Percentiles rank a stretch among this genome's conserved stretches.
phyloP scores from a whole-genome alignment of 2,329 filamentous ascomycete species.

The Harringtonia aguacate region DNA sequence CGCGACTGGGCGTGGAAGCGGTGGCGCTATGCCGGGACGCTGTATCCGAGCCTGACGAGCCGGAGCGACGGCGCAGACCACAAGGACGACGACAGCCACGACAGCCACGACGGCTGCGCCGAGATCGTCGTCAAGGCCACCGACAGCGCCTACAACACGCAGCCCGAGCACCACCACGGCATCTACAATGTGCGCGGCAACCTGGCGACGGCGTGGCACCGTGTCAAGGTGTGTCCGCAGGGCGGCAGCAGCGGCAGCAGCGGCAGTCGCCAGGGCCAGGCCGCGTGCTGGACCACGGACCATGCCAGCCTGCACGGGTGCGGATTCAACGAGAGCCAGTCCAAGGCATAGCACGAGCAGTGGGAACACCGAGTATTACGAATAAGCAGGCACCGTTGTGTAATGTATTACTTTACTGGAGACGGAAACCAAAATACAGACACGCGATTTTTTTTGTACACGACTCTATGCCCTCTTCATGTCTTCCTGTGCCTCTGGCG shows the following conservation, averaged over 20 bases:
- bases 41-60: conserved; percentile 18
- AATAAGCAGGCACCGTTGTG: no score
- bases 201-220: conserved; percentile 57
- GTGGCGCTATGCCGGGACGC: conserved; percentile 45
- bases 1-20: conserved; percentile 52
- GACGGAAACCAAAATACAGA: no score
- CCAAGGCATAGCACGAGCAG: background rate
- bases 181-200: conserved; percentile 57
- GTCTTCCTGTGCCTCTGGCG: no score
- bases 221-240: conserved; percentile 28
- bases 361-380: background rate
- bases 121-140: conserved; percentile 54
- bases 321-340: conserved; percentile 7
- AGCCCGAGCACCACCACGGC: conserved; percentile 48
- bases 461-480: no score
- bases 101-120: conserved; percentile 33
- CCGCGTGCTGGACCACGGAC: conserved; percentile 19
- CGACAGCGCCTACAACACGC: conserved; percentile 56
- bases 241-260: no score
- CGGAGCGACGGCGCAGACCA: no score
- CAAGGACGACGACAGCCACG: background rate
- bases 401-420: no score
- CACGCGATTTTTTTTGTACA: no score
- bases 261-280: no score
- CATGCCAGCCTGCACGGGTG: conserved; percentile 9